phyloP scores from a whole-genome alignment of 257 asterid genomes.

The Gardenia jasminoides region DNA sequence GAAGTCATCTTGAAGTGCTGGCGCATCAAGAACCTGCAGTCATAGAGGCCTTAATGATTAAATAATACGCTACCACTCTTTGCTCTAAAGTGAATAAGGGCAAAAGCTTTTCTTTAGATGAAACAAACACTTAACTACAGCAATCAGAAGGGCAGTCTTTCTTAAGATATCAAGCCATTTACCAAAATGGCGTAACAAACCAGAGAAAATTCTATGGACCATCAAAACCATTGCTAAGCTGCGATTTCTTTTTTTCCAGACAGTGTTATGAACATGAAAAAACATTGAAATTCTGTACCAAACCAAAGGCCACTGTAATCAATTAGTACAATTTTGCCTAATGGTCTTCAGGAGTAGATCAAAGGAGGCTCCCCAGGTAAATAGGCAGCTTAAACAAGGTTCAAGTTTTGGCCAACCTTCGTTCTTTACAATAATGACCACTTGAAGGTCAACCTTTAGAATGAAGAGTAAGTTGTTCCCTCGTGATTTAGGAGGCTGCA shows the following conservation, averaged over 20 bases:
- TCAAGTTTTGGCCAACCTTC: too few species aligned
- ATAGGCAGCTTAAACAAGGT: too few species aligned
- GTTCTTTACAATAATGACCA: too few species aligned
- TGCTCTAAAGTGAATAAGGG: background rate
- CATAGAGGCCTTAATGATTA: background rate
- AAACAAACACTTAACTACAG: background rate
- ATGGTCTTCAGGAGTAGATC: background rate
- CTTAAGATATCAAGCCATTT: background rate
- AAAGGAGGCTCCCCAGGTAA: background rate
- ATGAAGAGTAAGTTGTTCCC: too few species aligned
- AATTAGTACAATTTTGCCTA: background rate
- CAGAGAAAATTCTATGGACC: background rate
- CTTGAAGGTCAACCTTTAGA: too few species aligned
- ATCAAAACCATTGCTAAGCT: background rate
- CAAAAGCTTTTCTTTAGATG: background rate
- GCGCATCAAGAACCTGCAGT: slow-evolving; percentile 91
- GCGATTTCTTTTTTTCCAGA: background rate
- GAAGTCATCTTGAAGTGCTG: slow-evolving; percentile 97
- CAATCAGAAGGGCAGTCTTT: background rate
- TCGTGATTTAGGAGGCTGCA: too few species aligned
- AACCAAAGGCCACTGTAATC: too few species aligned
- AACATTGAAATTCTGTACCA: background rate
- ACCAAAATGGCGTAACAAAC: background rate
- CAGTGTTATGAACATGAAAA: background rate
- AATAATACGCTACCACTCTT: background rate